Evolutionary conservation across 2,329 filamentous ascomycete species (phyloP).

Genomic region (Fulvia fulva): DNA sequence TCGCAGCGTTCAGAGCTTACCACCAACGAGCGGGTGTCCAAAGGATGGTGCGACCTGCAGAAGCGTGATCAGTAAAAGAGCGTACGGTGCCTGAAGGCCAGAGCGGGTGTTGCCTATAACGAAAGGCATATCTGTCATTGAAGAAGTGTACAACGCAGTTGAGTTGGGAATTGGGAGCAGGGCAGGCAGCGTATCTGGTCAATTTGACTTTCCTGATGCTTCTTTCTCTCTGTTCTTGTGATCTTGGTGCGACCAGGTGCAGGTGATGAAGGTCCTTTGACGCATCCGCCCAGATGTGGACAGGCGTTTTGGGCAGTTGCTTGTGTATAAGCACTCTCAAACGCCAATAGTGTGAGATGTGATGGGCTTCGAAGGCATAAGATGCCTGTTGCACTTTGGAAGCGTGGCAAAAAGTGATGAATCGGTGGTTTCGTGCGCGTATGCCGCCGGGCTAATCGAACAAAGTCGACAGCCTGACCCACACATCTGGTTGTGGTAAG

Average conservation of each 20-base stretch:
- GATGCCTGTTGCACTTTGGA: conserved; percentile 15
- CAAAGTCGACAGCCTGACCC: conserved; percentile 20
- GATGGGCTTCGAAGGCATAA: conserved; percentile 17
- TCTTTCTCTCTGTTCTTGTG: conserved; percentile 17
- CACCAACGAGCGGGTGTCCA: conserved; percentile 23
- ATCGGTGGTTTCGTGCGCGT: conserved; percentile 11
- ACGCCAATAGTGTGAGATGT: conserved; percentile 20
- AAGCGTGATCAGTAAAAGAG: conserved; percentile 28
- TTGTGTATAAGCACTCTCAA: conserved; percentile 19
- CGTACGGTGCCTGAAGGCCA: conserved; percentile 15
- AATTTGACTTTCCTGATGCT: conserved; percentile 22
- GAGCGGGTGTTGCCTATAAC: conserved; percentile 17
- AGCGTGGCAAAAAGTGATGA: conserved; percentile 13
- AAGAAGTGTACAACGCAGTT: conserved; percentile 22
- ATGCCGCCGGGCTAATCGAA: conserved; percentile 6
- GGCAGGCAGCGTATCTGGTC: conserved; percentile 21
- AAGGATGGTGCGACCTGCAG: conserved; percentile 24
- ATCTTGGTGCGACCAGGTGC: conserved; percentile 14
- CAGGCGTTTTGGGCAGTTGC: conserved; percentile 14
- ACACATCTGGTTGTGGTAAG: conserved; percentile 11
- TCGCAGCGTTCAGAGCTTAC: not conserved
- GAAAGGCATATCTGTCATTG: conserved; percentile 17
- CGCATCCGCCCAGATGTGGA: conserved; percentile 16
- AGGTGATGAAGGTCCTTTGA: conserved; percentile 20
- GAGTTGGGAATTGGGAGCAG: conserved; percentile 15